phyloP scores from a whole-genome alignment of 108 stramenopile species.

The Stephanodiscus minutulus region DNA sequence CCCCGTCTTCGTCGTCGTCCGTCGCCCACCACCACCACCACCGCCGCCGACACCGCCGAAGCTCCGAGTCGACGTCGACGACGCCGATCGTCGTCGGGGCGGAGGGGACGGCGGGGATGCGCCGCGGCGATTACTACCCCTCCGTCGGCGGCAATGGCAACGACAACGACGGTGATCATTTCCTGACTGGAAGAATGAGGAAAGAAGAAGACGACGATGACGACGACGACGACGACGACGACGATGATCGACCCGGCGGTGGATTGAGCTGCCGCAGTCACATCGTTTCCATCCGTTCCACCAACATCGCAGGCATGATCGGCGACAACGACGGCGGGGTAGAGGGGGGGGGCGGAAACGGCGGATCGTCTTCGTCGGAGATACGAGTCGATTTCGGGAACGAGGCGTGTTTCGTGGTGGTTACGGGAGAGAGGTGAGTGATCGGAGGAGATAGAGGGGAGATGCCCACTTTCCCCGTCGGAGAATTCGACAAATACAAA shows the following conservation, averaged over 20 bases:
- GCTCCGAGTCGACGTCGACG: too few relatives aligned
- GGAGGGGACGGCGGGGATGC: too few relatives aligned
- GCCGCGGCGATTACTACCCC: not conserved
- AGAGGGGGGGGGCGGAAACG: too few relatives aligned
- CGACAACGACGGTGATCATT: not conserved
- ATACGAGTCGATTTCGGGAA: slow-evolving; percentile 29
- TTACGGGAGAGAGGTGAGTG: slow-evolving; percentile 31
- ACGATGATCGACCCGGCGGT: not conserved
- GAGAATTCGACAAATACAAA: too few relatives aligned
- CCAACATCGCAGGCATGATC: slow-evolving; percentile 44
- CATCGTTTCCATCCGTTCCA: slow-evolving; percentile 38
- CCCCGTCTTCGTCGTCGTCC: too few relatives aligned
- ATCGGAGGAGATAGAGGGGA: too few relatives aligned
- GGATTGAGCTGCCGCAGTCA: slow-evolving; percentile 7
- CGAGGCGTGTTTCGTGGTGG: slow-evolving; percentile 27
- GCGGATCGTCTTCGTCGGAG: not conserved
- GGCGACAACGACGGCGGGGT: slow-evolving; percentile 15
- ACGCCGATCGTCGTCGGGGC: too few relatives aligned
- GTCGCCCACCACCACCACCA: too few relatives aligned
- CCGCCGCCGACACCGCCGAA: too few relatives aligned
- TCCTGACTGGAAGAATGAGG: too few relatives aligned
- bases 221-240: not conserved
- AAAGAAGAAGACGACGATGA: not conserved
- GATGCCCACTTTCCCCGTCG: too few relatives aligned
- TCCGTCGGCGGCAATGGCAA: not conserved